Base-by-base conservation (phyloP, 345 rosid genomes). In the Hibiscus mutabilis region DNA sequence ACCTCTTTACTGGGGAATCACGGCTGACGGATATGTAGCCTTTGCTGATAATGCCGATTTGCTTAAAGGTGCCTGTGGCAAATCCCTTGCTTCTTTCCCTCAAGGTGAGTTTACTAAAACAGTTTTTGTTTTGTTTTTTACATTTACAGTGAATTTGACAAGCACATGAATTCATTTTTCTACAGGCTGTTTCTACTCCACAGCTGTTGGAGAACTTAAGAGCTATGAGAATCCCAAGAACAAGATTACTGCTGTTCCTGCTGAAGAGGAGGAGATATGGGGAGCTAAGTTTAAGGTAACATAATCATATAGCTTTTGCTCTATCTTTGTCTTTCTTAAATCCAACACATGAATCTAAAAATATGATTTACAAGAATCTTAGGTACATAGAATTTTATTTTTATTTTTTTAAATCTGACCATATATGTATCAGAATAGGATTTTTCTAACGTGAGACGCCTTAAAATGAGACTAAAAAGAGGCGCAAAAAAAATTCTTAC, bases 61-160 rank as follows among this genome's bases (percentile, higher is more conserved):
- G 86, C 95, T 94, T 47, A 94, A 88, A 79, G 93, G 92, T 62
- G 85, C 97, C 12, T 94, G 98, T 80, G 98, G 98, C 82, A 94
- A 94, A 84, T 94, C 98, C 5, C 96, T 94, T 67, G 98, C 97
- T 65, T 90, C 97, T 44, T 94, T 94, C 82, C 98, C 98, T 72
- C 91, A 88, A 91, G 98, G 98, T 88, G 67, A 33, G 83, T 79
- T 64, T n/a, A 6, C 31, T 70, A 24, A 33, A 51, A 51, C n/a
- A 18, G 0, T 7, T 7, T 7, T 1, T 13, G 3, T 2, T 0
- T 14, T 19, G 0, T 37, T 6, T 2, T 21, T 16, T 22, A 9
- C 2, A 13, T 16, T 27, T 46, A 7, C 6, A 2, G 22, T 51
- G 2, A 9, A 29, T 51, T 18, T 55, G 14, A 19, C 16, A 18